These are phyloP conservation scores for Venturiaceae sp. DNA, from an alignment of 2,329 filamentous ascomycete species.

Conservation along the genomic window DNA sequence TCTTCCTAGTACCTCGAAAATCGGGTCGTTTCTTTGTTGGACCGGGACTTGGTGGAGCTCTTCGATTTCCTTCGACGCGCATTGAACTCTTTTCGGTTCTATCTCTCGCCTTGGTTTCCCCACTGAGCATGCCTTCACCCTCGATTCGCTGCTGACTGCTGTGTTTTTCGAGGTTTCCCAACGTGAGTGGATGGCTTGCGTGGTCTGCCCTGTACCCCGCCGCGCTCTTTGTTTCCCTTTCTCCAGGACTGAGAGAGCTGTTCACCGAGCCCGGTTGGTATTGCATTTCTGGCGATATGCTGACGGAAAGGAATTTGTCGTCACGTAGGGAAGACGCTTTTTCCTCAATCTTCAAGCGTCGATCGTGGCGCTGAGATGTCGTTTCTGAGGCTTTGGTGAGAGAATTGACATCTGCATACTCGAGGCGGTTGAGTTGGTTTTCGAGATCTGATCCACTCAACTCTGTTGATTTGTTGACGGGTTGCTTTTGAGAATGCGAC, in stretches of 20 bases:
- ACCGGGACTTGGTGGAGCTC: background rate
- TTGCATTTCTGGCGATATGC: background rate
- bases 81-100: background rate
- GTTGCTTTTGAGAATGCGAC: background rate
- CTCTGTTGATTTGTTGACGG: background rate
- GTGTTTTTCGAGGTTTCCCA: conserved; percentile 3
- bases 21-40: background rate
- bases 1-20: background rate
- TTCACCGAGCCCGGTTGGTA: background rate
- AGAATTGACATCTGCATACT: background rate
- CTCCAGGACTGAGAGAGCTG: background rate
- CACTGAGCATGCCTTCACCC: background rate
- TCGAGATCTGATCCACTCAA: background rate
- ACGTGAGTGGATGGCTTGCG: background rate
- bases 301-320: conserved; percentile 28
- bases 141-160: conserved; percentile 2
- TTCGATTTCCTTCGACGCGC: background rate
- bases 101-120: background rate
- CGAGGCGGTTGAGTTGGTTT: background rate
- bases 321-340: conserved; percentile 44
- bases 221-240: background rate
- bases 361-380: conserved; percentile 34
- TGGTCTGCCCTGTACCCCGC: background rate
- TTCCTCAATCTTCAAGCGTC: conserved; percentile 43
- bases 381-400: conserved; percentile 10